phyloP scores from a whole-genome alignment of 208 protist genomes.

The Leishmania mexicana region DNA sequence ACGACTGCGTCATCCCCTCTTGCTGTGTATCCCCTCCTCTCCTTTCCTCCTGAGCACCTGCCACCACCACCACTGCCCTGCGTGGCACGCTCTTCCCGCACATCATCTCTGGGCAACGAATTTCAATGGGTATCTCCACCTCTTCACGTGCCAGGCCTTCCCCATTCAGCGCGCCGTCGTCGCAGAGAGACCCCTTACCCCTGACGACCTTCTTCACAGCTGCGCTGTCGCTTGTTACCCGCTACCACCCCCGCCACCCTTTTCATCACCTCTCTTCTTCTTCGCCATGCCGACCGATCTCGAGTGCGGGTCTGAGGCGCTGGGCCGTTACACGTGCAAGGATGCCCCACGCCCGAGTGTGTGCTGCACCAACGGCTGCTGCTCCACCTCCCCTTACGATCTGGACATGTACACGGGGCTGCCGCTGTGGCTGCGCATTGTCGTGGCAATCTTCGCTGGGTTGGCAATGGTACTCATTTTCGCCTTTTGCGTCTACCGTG shows the following conservation, averaged over 20 bases:
- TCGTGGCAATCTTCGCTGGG: not conserved
- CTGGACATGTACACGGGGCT: not conserved
- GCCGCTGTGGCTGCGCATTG: slow-evolving; percentile 16
- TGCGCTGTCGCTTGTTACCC: not conserved
- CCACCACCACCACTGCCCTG: not conserved
- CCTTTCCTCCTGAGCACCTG: not conserved
- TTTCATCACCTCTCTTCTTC: not conserved
- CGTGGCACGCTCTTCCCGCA: not conserved
- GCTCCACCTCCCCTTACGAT: slow-evolving; percentile 3
- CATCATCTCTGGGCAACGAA: not conserved
- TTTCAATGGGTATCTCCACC: not conserved
- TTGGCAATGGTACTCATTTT: slow-evolving; percentile 11
- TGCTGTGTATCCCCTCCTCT: not conserved
- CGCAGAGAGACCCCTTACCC: not conserved
- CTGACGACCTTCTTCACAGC: not conserved
- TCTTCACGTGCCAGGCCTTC: not conserved
- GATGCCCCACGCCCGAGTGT: slow-evolving; percentile 22
- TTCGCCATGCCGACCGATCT: not conserved
- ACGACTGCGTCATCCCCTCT: not conserved
- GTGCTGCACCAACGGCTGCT: slow-evolving; percentile 32
- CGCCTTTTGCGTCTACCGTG: slow-evolving; percentile 6
- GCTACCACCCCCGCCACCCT: not conserved
- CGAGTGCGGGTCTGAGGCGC: slow-evolving; percentile 15
- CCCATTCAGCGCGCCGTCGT: not conserved
- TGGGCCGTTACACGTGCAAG: slow-evolving; percentile 23